Evolutionary conservation across 768 basidiomycete genomes (phyloP), one percentile per base, ranked within the genome.

Genomic region (Cytidiella melzeri): DNA sequence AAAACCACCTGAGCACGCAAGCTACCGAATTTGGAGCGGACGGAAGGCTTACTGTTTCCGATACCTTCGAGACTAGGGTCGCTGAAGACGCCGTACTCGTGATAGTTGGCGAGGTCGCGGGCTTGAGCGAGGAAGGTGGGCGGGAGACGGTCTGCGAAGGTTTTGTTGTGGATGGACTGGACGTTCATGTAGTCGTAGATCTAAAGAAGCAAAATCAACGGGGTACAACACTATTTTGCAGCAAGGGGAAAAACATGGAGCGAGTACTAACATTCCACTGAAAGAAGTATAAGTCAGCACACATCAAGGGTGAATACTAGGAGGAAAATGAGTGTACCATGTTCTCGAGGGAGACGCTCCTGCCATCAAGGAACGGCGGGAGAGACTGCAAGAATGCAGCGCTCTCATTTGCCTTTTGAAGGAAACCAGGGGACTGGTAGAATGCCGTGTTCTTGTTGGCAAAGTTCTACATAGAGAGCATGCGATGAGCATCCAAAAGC

Each of bases 121-220:
- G 64, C 63, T 45, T 64, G 64, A 1, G 58, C 56, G 37, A 65
- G 51, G 27, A 61, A 58, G 2, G 54, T 57, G 2, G 57, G 55
- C 13, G 64, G 59, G n/a, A 68, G 51, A 4, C 47, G 43, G 1
- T 55, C 38, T 15, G 54, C 52, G 49, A 68, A 71, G 0, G 65
- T 61, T n/a, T 57, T 59, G 55, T 73, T 69, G 52, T 73, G 69
- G 41, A 67, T 61, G 39, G 51, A 57, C 43, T 67, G 57, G 12
- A 71, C 66, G 52, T 69, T 72, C 51, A 71, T 61, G 52, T 61
- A 70, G 48, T 67, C 64, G 43, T 61, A 67, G 5, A 67, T 62
- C 64, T 63, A 34, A 6, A 21, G 21, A 23, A n/a, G n/a, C n/a
- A 18, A 9, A 20, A 27, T 15, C 3, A 7, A 12, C 28, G 3